Base-by-base conservation (phyloP, 192 early-diverging fungal species). In the Lunasporangiospora selenospora region DNA sequence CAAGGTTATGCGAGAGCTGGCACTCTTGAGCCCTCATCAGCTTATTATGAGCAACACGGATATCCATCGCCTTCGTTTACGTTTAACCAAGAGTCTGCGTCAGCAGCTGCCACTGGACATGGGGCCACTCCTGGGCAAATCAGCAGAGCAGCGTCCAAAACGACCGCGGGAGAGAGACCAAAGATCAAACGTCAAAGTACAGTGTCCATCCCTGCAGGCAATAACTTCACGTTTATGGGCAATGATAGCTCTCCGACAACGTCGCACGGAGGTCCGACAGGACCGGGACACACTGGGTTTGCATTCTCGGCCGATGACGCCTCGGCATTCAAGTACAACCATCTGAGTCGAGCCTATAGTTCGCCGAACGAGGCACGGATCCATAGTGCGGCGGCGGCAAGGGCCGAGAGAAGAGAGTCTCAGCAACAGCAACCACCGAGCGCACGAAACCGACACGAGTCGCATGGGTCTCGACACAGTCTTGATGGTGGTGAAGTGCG, bases 221-320 rank as follows among this genome's bases (percentile, higher is more conserved):
- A 59, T 8, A 73, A 73, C 54, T 73, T 73, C 27, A 39, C 60
- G 32, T 73, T 73, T 31, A 73, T 73, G 69, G 69, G 69, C 7
- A 43, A 62, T 19, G 69, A 73, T 19, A 43, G 50, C n/a, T n/a
- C n/a, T 6, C 43, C 49, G 0, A 27, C 24, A 2, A 21, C 46
- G 2, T 56, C 39, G 3, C 49, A 33, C 15, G 42, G 50, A 34
- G n/a, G n/a, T n/a, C n/a, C n/a, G n/a, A 18, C 16, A 16, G 54
- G 41, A 7, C 26, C 46, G 39, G 67, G 52, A 0, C 60, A 73
- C 18, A 62, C 59, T n/a, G 69, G 69, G 32, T 73, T 73, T 23
- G 69, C 69, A 0, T 73, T 73, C 33, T 73, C 69, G 21, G 48
- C 69, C 6, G 69, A 73, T n/a, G 69, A 73, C 45, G 69, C 69